These are phyloP conservation scores for Colletotrichum sp. DNA, from an alignment of 2,329 filamentous ascomycete species.

Conservation along the genomic window DNA sequence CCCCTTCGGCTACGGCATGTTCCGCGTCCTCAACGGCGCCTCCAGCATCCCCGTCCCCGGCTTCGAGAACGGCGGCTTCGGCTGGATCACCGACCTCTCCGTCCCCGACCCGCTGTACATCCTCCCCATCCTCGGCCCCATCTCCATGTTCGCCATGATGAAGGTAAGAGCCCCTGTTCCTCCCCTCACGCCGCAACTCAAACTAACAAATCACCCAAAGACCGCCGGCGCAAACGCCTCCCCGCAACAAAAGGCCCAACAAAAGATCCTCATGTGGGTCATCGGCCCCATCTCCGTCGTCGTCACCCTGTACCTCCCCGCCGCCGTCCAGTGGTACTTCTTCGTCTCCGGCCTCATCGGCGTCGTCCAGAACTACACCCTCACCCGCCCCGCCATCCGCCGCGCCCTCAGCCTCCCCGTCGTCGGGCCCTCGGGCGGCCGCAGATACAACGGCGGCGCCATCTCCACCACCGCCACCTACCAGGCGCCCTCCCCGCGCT, in stretches of 20 bases:
- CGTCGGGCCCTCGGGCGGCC: slow-evolving; percentile 11
- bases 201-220: slow-evolving; percentile 18
- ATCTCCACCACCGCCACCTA: slow-evolving; percentile 26
- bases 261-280: slow-evolving; percentile 47
- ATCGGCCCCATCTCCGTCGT: slow-evolving; percentile 49
- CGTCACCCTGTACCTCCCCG: slow-evolving; percentile 51
- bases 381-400: slow-evolving; percentile 46
- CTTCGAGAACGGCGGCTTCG: slow-evolving; percentile 70
- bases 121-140: slow-evolving; percentile 68
- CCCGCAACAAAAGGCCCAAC: slow-evolving; percentile 37
- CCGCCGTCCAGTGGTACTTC: slow-evolving; percentile 56
- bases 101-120: slow-evolving; percentile 78
- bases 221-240: slow-evolving; percentile 25
- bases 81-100: slow-evolving; percentile 84
- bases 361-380: slow-evolving; percentile 36
- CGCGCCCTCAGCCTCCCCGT: slow-evolving; percentile 41
- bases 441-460: slow-evolving; percentile 11
- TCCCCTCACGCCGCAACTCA: neutral
- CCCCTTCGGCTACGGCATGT: slow-evolving; percentile 81
- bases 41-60: slow-evolving; percentile 79
- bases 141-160: slow-evolving; percentile 61
- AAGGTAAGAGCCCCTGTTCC: slow-evolving; percentile 40
- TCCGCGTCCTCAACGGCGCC: slow-evolving; percentile 79
- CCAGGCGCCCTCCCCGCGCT: slow-evolving; percentile 26
- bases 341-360: slow-evolving; percentile 38